phyloP scores from a whole-genome alignment of 2,329 filamentous ascomycete genomes.

The Exophiala phaeomuriformis region DNA sequence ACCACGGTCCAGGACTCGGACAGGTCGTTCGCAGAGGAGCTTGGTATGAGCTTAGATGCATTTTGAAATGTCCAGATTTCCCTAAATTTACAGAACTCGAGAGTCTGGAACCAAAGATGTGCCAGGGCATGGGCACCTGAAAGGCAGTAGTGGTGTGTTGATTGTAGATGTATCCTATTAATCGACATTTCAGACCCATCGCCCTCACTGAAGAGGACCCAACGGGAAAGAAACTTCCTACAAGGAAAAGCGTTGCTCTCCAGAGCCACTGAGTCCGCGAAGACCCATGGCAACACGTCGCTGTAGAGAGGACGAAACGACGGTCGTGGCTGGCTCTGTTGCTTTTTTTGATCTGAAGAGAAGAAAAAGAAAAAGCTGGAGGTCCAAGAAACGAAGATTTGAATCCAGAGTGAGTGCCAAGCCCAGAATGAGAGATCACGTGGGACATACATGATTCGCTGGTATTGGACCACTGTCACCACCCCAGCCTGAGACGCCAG shows the following conservation, averaged over 20 bases:
- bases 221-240: slow-evolving; percentile 65
- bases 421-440: background rate
- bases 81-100: background rate
- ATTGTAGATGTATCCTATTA: slow-evolving; percentile 54
- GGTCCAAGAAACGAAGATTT: slow-evolving; percentile 3
- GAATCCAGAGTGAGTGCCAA: background rate
- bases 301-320: slow-evolving; percentile 51
- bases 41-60: background rate
- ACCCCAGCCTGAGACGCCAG: too few relatives aligned
- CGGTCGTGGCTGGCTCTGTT: slow-evolving; percentile 56
- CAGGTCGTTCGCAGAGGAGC: background rate
- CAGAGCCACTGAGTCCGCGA: slow-evolving; percentile 52
- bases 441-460: background rate
- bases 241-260: slow-evolving; percentile 51
- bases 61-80: background rate
- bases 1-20: background rate
- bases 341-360: slow-evolving; percentile 27
- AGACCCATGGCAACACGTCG: slow-evolving; percentile 61
- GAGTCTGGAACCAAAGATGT: too few relatives aligned
- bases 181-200: slow-evolving; percentile 64
- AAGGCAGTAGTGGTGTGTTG: background rate
- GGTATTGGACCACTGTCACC: too few relatives aligned
- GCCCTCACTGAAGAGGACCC: slow-evolving; percentile 64
- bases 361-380: slow-evolving; percentile 18
- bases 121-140: background rate